phyloP scores from a whole-genome alignment of 2,329 filamentous ascomycete species.

The Diaporthe citri region DNA sequence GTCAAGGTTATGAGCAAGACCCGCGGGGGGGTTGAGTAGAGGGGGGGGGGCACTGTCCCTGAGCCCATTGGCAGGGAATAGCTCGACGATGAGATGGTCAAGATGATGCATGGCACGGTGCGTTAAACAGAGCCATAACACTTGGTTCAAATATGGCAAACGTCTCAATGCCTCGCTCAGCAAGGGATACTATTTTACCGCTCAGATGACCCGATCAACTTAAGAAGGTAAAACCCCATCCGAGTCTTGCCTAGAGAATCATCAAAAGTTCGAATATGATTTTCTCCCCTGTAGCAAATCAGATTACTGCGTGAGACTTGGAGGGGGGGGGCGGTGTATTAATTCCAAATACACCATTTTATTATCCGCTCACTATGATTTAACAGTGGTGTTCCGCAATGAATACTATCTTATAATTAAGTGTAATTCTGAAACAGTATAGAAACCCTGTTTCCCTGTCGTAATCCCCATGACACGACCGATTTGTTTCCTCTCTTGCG shows the following conservation, averaged over 20 bases:
- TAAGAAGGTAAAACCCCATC: neutral
- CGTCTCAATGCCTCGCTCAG: neutral
- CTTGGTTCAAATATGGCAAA: no score
- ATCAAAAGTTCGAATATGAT: neutral
- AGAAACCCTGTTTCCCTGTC: neutral
- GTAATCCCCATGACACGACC: no score
- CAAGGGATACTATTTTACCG: neutral
- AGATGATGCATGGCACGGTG: neutral
- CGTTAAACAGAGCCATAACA: neutral
- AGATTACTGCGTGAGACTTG: neutral
- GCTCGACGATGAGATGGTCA: neutral
- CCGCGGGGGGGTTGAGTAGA: no score
- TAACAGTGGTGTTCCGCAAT: neutral
- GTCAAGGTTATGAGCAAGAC: no score
- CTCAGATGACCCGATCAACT: neutral
- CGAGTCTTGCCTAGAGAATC: neutral
- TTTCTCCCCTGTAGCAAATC: neutral
- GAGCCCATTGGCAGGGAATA: neutral
- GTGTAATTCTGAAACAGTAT: neutral
- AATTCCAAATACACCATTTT: no score
- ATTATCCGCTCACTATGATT: neutral
- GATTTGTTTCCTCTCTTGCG: no score
- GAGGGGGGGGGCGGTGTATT: no score
- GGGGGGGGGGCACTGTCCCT: neutral
- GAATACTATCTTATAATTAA: neutral